Percentiles rank a stretch among this genome's conserved stretches.
These are phyloP conservation scores for Candida smagusa DNA, from an alignment of 1,139 yeast genomes.

Conservation along the genomic window DNA sequence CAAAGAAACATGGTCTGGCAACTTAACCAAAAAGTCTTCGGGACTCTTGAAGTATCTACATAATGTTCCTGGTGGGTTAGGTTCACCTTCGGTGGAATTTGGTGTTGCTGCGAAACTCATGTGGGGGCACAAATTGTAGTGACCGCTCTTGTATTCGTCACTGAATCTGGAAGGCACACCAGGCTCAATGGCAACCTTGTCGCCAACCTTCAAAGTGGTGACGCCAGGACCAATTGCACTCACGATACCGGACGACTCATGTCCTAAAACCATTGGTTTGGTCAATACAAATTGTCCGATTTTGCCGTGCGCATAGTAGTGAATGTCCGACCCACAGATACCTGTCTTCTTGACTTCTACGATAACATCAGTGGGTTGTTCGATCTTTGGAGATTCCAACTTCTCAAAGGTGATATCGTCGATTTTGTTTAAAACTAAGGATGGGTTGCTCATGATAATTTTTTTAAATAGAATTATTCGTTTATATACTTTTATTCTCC, in stretches of 20 bases:
- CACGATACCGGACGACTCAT: conserved; percentile 72
- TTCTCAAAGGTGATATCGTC: conserved; percentile 65
- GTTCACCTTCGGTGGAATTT: conserved; percentile 33
- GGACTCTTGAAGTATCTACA: conserved; percentile 71
- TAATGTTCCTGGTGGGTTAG: conserved; percentile 64
- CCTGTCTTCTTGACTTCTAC: conserved; percentile 78
- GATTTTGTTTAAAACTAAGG: conserved; percentile 65
- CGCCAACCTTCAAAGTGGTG: conserved; percentile 63
- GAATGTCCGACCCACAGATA: conserved; percentile 86
- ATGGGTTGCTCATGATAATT: conserved; percentile 44
- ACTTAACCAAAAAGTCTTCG: conserved; percentile 78
- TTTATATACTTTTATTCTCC: neutral
- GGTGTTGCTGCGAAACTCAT: conserved; percentile 92
- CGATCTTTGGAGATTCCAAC: conserved; percentile 60
- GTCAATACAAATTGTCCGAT: conserved; percentile 70
- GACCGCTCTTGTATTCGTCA: conserved; percentile 70
- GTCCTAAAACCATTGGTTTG: conserved; percentile 71
- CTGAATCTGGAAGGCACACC: conserved; percentile 76
- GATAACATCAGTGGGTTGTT: conserved; percentile 66
- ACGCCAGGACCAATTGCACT: conserved; percentile 65
- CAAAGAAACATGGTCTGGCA: conserved; percentile 72
- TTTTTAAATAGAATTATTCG: neutral
- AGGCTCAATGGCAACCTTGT: conserved; percentile 73
- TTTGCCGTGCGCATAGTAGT: conserved; percentile 74
- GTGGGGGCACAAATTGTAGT: conserved; percentile 75